Evolutionary conservation across 192 early-diverging fungal genomes (phyloP), one percentile per base, ranked within the genome.

Genomic region (Podila minutissima): DNA sequence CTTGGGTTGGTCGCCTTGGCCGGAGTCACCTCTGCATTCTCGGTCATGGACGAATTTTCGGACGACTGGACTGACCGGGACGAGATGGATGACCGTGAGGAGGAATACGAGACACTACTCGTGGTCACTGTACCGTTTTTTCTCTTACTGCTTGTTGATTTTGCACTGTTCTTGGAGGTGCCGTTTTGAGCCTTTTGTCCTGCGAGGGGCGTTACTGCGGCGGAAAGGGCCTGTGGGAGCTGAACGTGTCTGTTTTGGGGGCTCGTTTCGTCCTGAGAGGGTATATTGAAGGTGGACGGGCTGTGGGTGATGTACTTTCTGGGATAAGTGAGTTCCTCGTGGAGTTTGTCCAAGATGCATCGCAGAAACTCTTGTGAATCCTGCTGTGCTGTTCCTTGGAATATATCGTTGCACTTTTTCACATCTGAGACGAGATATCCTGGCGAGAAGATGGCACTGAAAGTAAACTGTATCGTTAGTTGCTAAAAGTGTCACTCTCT

Each of bases 321-420:
- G 20, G 83, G 83, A 51, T 85, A 85, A 0, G 83, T 79, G 51
- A 85, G 67, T 49, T 85, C 83, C 24, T 85, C 83, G 33, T 85
- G 74, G 9, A 85, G 71, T 46, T 73, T 75, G 49, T 85, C 74
- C n/a, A 85, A 60, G 20, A 85, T 75, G 49, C 67, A 73, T 6
- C 77, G 71, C n/a, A 85, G 49, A 62, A 85, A 85, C 71, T 85
- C 83, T 71, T 74, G 72, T 33, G 83, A 76, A 46, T 85, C 83
- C 71, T 85, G 70, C 46, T 85, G 83, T 19, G 69, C 59, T 58
- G 71, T 41, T 31, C 78, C 83, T 64, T 77, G 77, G 61, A 85
- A 85, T 5, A 73, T 66, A 7, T 76, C 67, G 65, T 82, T 82
- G 38, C 62, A 68, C 22, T 71, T 81, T 74, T 77, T 85, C 17